Percentiles rank a stretch among this genome's conserved stretches.
phyloP scores from a whole-genome alignment of 2,329 filamentous ascomycete genomes.

The Colletotrichum sp. region DNA sequence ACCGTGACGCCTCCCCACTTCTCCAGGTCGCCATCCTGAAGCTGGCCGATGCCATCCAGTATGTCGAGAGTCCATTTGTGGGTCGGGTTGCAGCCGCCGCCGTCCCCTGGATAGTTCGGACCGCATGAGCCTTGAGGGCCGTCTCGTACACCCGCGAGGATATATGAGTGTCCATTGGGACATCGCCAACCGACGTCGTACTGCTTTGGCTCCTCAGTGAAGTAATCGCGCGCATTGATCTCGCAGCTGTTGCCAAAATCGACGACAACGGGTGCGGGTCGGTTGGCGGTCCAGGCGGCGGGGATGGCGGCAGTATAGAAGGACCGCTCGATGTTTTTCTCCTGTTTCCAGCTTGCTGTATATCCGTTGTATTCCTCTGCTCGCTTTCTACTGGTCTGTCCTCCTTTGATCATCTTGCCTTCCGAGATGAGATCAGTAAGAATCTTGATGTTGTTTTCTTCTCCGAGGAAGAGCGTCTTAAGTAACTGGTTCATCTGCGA shows the following conservation, averaged over 20 bases:
- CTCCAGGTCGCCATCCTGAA: neutral
- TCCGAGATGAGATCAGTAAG: neutral
- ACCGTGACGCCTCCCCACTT: neutral
- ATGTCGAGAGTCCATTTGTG: neutral
- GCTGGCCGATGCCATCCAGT: neutral
- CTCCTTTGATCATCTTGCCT: neutral
- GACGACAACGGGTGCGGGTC: conserved; percentile 1
- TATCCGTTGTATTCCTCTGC: neutral
- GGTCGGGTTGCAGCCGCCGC: neutral
- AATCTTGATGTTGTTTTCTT: neutral
- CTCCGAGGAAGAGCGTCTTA: neutral
- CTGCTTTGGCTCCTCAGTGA: neutral
- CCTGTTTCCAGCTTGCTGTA: neutral
- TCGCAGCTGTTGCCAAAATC: conserved; percentile 3
- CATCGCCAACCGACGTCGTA: neutral
- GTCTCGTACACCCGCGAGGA: neutral
- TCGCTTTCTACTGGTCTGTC: neutral
- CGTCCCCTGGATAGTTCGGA: neutral
- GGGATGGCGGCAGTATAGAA: conserved; percentile 10
- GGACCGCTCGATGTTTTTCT: neutral
- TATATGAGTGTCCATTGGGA: neutral
- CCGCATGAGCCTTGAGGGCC: neutral
- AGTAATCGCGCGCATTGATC: conserved; percentile 2
- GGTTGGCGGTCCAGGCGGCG: neutral
- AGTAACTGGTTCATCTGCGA: neutral